Conservation (phyloP, 2,329 filamentous ascomycete genomes). For the Fusarium brevicatenulatum region DNA sequence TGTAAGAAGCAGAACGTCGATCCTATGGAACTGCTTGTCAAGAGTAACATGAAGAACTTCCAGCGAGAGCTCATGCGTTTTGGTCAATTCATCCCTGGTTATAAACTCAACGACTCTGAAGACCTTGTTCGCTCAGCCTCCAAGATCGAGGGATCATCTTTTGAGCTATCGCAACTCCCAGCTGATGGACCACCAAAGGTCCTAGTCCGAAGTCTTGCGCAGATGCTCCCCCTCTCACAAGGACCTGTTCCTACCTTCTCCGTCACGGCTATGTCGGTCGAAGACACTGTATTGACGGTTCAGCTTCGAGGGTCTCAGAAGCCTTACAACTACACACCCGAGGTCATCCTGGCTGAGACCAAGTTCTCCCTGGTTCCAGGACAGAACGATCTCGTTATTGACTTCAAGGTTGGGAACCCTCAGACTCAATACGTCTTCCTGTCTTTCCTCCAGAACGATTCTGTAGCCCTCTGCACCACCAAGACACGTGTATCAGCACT, state of each 20-base stretch:
- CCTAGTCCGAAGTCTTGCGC: slow-evolving; percentile 10
- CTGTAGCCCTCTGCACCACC: slow-evolving; percentile 7
- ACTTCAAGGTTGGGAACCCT: slow-evolving; percentile 4
- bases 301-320: slow-evolving; percentile 1
- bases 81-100: slow-evolving; percentile 15
- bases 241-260: slow-evolving; percentile 1
- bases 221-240: neutral
- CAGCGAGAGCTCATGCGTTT: slow-evolving; percentile 16
- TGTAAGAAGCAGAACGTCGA: slow-evolving; percentile 1
- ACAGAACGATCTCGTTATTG: neutral
- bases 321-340: slow-evolving; percentile 12
- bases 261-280: slow-evolving; percentile 2
- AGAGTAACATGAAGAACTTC: slow-evolving; percentile 1
- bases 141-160: neutral
- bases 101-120: slow-evolving; percentile 5
- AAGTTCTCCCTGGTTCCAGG: neutral
- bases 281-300: neutral
- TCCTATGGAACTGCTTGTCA: neutral
- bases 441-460: slow-evolving; percentile 3
- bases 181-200: neutral
- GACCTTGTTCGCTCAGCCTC: slow-evolving; percentile 11
- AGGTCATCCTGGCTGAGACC: slow-evolving; percentile 1
- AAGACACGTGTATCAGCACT: slow-evolving; percentile 11
- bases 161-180: neutral
- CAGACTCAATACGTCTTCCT: slow-evolving; percentile 20